Evolutionary conservation across 2,329 filamentous ascomycete species (phyloP), one percentile per base, ranked within the genome.

Genomic region (Fusarium subtropicale): DNA sequence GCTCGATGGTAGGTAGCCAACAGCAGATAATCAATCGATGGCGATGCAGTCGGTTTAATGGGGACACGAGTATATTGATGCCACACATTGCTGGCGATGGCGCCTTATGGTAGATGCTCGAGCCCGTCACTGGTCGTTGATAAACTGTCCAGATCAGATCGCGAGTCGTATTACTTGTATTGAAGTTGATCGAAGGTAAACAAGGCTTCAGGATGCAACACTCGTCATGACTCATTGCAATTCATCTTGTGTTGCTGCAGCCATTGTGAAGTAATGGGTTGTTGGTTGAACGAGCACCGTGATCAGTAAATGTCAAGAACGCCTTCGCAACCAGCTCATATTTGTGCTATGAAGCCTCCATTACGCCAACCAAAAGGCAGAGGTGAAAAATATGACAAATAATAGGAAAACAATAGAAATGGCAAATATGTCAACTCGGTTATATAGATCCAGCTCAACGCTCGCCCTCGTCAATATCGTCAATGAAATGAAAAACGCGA

Each of bases 311-410:
- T n/a, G 6, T 26, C 24, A 31, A 44, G 22, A 52, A 52, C 48
- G 48, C 48, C 26, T 45, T 52, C 26, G 42, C 53, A 34, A 41
- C 60, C 60, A 38, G 57, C 57, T 66, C 66, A 47, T 60, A 34
- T 64, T 57, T 39, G 31, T 69, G 67, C 59, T 71, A 71, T 41
- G 36, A 54, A 67, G 41, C 54, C 67, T 57, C 63, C 53, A 44
- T 12, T 71, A 68, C 67, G 67, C 67, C 67, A 54, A 18, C 48
- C 46, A 44, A 48, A 56, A 71, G 18, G 36, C 36, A 39, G n/a
- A 39, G 36, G 36, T 39, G 36, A 39, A 22, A 12, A 39, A 20
- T 13, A 39, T 22, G 4, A 47, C 41, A 59, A 56, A 46, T 46
- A 41, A 39, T 18, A 36, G 39, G 62, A 34, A 26, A 51, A 52